These are phyloP conservation scores for Microsporum audouinii DNA, from an alignment of 2,329 filamentous ascomycete species.

Conservation along the genomic window DNA sequence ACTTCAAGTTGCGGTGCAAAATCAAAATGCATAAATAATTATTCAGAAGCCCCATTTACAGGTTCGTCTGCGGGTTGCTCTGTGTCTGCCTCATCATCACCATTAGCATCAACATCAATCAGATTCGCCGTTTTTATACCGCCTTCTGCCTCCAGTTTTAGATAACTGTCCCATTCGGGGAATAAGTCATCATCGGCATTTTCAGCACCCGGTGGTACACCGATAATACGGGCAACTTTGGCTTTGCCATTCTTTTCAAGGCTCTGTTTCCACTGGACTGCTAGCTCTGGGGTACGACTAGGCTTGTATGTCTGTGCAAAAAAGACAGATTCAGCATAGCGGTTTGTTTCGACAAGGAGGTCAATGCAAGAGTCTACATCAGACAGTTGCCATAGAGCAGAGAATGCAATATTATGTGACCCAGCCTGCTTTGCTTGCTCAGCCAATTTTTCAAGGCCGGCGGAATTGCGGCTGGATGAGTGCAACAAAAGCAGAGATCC, in stretches of 20 bases:
- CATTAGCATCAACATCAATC: slow-evolving; percentile 30
- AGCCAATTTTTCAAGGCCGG: slow-evolving; percentile 61
- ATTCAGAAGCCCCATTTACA: slow-evolving; percentile 2
- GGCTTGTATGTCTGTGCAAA: slow-evolving; percentile 96
- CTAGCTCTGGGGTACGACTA: slow-evolving; percentile 55
- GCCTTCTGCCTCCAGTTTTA: slow-evolving; percentile 67
- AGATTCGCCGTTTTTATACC: slow-evolving; percentile 28
- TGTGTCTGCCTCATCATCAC: slow-evolving; percentile 22
- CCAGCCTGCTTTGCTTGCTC: slow-evolving; percentile 63
- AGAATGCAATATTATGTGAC: slow-evolving; percentile 87
- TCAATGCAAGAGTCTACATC: slow-evolving; percentile 73
- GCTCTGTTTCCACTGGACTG: slow-evolving; percentile 66
- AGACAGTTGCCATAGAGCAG: slow-evolving; percentile 73
- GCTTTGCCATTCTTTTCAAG: slow-evolving; percentile 77
- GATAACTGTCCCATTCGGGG: slow-evolving; percentile 88
- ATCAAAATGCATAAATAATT: not conserved
- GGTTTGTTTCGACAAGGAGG: slow-evolving; percentile 64
- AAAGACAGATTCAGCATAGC: slow-evolving; percentile 73
- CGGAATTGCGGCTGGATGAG: slow-evolving; percentile 68
- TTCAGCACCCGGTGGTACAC: slow-evolving; percentile 62
- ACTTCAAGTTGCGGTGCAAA: not conserved
- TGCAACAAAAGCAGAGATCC: slow-evolving; percentile 81
- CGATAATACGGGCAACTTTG: slow-evolving; percentile 73
- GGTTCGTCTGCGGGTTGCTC: slow-evolving; percentile 28
- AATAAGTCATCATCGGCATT: slow-evolving; percentile 66